Base-by-base conservation (phyloP, 768 basidiomycete genomes). In the Serendipita sp. region DNA sequence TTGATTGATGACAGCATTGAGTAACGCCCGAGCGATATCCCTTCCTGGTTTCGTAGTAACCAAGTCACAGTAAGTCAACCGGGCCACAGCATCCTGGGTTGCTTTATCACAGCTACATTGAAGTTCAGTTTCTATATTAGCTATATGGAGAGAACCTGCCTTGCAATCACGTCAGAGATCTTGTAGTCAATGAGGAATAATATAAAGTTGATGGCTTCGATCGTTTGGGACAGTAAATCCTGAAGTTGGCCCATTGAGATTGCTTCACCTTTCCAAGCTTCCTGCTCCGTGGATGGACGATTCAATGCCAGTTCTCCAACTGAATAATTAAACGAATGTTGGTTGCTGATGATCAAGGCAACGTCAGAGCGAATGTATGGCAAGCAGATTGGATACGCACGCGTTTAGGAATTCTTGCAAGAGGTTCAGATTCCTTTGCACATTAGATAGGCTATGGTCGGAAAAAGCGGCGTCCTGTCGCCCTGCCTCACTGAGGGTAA, bases 1-100 rank as follows among this genome's bases (percentile, higher is more conserved):
- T 72, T 95, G 92, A 73, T 99, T 91, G 69, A 99, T 98, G 68
- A 99, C 83, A 37, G 94, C 86, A 68, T 95, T 98, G 10, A 98
- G 94, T 45, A 99, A 76, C 11, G 86, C 86, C 68, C 91, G 81
- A 7, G 96, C 95, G 28, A 86, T 83, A n/a, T 85, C 86, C 69
- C 92, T 83, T 45, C 96, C 96, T 69, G 85, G 82, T 71, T 86
- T 83, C 44, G 84, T 83, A 18, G 90, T 92, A 67, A 99, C 83
- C 41, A 99, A 78, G 35, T 87, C 88, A 71, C 92, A 87, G 69
- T 89, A 97, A 16, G 89, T 90, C 72, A 95, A 77, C 2, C 78
- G 76, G 32, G 76, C 75, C 56, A 95, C 80, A 3, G 85, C 73
- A 67, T 83, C 82, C 72, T 93, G 92, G 2, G 82, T 79, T 24